Evolutionary conservation across 106 monocot genomes (phyloP).

Genomic region (Gastrodia elata): DNA sequence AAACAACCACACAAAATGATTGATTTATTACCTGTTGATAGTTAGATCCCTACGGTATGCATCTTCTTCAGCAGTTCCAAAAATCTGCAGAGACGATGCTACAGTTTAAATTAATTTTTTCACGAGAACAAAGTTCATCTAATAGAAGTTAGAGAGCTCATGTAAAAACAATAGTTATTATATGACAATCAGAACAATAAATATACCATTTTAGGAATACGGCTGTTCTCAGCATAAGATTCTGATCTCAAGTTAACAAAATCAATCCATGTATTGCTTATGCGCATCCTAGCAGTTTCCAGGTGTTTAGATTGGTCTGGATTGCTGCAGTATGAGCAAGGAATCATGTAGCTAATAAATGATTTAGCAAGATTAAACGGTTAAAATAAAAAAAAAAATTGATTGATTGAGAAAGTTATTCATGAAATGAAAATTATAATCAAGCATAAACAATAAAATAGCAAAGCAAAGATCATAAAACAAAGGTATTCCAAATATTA

Average conservation of each 20-base stretch:
- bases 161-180: not conserved
- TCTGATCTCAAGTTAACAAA: conserved; percentile 99
- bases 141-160: not conserved
- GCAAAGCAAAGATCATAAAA: not conserved
- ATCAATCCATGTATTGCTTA: conserved; percentile 83
- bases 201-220: conserved; percentile 86
- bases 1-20: not conserved
- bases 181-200: not conserved
- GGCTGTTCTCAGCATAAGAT: conserved; percentile 90
- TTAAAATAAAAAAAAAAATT: not conserved
- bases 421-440: not conserved
- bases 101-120: not conserved
- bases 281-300: conserved; percentile 94
- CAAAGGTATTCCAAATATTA: not conserved
- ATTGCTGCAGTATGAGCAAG: conserved; percentile 45
- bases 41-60: conserved; percentile 87
- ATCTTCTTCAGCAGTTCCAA: conserved; percentile 94
- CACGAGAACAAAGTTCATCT: not conserved
- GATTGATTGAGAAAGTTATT: not conserved
- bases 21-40: conserved; percentile 63
- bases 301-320: conserved; percentile 98
- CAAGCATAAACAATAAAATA: not conserved
- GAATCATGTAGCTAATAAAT: not conserved
- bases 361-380: not conserved
- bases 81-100: conserved; percentile 36